Evolutionary conservation across 2,329 filamentous ascomycete genomes (phyloP).

Genomic region (Aspergillus tanneri): DNA sequence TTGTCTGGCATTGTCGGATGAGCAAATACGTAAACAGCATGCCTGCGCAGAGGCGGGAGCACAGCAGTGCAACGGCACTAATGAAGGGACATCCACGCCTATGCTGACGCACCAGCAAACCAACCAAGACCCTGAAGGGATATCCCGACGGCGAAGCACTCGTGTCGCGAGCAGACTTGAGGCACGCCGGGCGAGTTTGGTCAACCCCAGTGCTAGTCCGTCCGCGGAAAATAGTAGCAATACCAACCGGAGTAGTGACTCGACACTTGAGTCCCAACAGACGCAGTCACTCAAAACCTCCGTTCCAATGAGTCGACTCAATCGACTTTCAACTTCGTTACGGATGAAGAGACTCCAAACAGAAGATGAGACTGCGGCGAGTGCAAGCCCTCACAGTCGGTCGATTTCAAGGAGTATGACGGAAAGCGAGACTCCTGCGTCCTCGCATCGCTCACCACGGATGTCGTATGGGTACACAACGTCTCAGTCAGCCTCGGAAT

Average conservation of each 20-base stretch:
- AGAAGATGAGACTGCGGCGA: slow-evolving; percentile 38
- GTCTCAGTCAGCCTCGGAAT: slow-evolving; percentile 26
- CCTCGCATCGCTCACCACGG: slow-evolving; percentile 30
- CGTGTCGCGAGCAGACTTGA: slow-evolving; percentile 38
- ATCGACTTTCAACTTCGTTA: slow-evolving; percentile 41
- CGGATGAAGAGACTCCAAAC: slow-evolving; percentile 38
- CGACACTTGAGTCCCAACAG: slow-evolving; percentile 9
- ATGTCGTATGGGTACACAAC: slow-evolving; percentile 29
- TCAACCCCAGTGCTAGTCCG: slow-evolving; percentile 24
- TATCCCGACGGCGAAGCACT: slow-evolving; percentile 28
- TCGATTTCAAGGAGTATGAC: slow-evolving; percentile 46
- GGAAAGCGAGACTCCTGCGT: slow-evolving; percentile 36
- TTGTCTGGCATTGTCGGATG: slow-evolving; percentile 76
- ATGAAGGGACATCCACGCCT: slow-evolving; percentile 28
- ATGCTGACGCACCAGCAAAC: slow-evolving; percentile 36
- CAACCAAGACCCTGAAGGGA: slow-evolving; percentile 40
- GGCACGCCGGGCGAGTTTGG: slow-evolving; percentile 41
- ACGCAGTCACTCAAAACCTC: slow-evolving; percentile 17
- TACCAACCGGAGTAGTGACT: slow-evolving; percentile 9
- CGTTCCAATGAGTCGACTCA: slow-evolving; percentile 39
- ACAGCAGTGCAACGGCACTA: slow-evolving; percentile 25
- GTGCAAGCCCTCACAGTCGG: slow-evolving; percentile 32
- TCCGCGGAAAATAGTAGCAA: slow-evolving; percentile 10
- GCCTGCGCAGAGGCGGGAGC: slow-evolving; percentile 28
- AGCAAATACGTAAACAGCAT: slow-evolving; percentile 38